Base-by-base conservation (phyloP, 1,284 basidiomycete species). In the Papiliotrema fonsecae region DNA sequence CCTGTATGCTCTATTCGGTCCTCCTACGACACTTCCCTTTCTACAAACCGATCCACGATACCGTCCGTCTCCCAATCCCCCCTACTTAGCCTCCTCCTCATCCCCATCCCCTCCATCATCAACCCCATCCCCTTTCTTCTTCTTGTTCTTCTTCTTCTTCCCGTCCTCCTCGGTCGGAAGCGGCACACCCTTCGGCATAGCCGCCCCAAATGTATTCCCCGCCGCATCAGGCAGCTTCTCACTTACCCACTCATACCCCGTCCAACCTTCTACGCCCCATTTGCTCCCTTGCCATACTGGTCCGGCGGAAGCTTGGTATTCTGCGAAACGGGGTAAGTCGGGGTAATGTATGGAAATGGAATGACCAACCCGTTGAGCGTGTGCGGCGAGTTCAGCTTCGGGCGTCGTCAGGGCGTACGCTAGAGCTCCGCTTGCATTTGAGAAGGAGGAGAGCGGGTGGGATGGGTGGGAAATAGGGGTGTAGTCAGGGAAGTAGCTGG, bases 201-300 rank as follows among this genome's bases (percentile, higher is more conserved):
- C 56, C 10, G 54, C 60, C 3, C 55, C 57, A 53, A 69, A 69
- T 24, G 52, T 55, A 39, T 48, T 28, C 2, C 63, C 61, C 1
- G 53, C 45, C 2, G 42, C 32, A 18, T 54, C 51, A 4, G 64
- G 63, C 28, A 65, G 40, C 11, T 52, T 55, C n/a, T 65, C 60
- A 13, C 57, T 63, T 1, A 49, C 50, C 57, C 59, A 64, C 13
- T 65, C 63, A 35, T 48, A 63, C 34, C 66, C 66, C 6, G 54
- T 64, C 67, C 65, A 70, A 1, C 57, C 57, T 18, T 57, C 54
- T 30, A 49, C 52, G 28, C 62, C 51, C 64, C 62, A 55, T 31
- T 47, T 31, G 28, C 48, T 30, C 19, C 32, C 35, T 43, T 55
- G 37, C 55, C 56, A 49, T 2, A 39, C 47, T 1, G 32, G 35